Evolutionary conservation across 495 filamentous ascomycete genomes (phyloP).

Genomic region (Aspergillus nidulans): DNA sequence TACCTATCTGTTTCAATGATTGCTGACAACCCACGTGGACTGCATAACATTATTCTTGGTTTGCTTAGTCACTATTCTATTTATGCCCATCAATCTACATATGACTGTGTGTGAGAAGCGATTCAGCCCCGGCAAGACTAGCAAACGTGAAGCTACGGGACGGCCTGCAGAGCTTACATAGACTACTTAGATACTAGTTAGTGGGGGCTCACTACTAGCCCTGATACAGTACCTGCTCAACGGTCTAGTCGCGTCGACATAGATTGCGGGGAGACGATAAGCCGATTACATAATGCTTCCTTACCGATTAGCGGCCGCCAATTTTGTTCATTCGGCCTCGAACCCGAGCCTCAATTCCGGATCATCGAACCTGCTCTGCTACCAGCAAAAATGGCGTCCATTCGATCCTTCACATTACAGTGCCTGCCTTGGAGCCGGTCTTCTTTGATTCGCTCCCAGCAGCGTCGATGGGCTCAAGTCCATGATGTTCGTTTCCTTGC

Average conservation of each 20-base stretch:
- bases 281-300: neutral
- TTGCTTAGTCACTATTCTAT: conserved; percentile 10
- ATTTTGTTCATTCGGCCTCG: neutral
- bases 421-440: conserved; percentile 25
- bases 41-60: neutral
- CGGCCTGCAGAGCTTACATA: too few species aligned
- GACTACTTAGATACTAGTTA: neutral
- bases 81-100: neutral
- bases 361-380: conserved; percentile 1
- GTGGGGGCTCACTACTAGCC: too few species aligned
- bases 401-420: conserved; percentile 30
- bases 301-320: neutral
- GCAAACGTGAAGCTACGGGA: too few species aligned
- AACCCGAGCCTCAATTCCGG: neutral
- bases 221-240: too few species aligned
- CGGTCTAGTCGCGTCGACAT: too few species aligned
- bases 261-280: conserved; percentile 2
- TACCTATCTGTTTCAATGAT: neutral
- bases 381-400: conserved; percentile 29
- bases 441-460: conserved; percentile 37
- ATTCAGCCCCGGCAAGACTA: too few species aligned
- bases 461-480: conserved; percentile 86
- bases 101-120: too few species aligned
- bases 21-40: conserved; percentile 10
- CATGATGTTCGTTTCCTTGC: conserved; percentile 88